Conservation (phyloP, 2,329 filamentous ascomycete genomes). For the Phaeosphaeria sp. region DNA sequence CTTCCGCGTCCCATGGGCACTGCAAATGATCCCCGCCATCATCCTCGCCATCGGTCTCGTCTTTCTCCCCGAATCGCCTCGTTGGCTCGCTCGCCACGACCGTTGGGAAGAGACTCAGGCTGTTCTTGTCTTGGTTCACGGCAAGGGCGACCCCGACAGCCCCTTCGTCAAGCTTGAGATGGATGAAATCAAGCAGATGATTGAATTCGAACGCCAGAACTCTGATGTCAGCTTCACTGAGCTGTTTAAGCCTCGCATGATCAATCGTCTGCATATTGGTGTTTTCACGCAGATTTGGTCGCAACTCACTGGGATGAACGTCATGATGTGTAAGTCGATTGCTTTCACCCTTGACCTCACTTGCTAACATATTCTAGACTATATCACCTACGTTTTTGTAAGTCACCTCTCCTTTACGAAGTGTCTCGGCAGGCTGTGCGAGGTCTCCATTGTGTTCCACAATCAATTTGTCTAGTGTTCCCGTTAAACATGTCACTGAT, state of each 20-base stretch:
- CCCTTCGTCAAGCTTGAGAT: conserved; percentile 73
- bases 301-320: conserved; percentile 79
- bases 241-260: conserved; percentile 75
- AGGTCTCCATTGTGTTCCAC: too few relatives aligned
- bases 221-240: conserved; percentile 74
- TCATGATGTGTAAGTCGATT: conserved; percentile 61
- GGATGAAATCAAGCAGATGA: conserved; percentile 74
- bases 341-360: neutral
- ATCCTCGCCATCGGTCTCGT: conserved; percentile 57
- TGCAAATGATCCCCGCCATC: conserved; percentile 48
- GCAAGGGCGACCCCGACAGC: conserved; percentile 67
- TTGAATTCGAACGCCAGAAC: conserved; percentile 75
- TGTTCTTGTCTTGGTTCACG: conserved; percentile 54
- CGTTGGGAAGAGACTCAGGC: conserved; percentile 53
- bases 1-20: conserved; percentile 48
- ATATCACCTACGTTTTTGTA: conserved; percentile 68
- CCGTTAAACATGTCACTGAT: too few relatives aligned
- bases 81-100: conserved; percentile 55
- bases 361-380: conserved; percentile 7
- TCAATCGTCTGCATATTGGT: conserved; percentile 75
- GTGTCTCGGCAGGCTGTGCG: too few relatives aligned
- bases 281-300: conserved; percentile 78
- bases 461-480: too few relatives aligned
- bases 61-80: conserved; percentile 55
- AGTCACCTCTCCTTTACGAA: too few relatives aligned